A percentile compares a stretch with the other conserved stretches of the same genome.
phyloP scores from a whole-genome alignment of 2,329 filamentous ascomycete genomes.

The Stachybotrys chartarum region DNA sequence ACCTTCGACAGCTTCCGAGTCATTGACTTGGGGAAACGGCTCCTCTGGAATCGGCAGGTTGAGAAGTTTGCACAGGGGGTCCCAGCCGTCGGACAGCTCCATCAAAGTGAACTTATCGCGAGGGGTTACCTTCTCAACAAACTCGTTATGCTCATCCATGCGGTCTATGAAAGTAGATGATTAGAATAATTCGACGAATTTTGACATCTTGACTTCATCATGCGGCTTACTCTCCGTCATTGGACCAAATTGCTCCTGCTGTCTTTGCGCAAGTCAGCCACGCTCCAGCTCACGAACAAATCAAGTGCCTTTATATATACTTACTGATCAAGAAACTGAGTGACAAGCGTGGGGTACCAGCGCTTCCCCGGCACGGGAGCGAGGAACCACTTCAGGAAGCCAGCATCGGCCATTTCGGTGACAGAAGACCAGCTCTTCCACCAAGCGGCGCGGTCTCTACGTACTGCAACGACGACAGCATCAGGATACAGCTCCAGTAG shows the following conservation, averaged over 20 bases:
- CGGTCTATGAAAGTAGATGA: constrained; percentile 4
- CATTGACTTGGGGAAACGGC: constrained; percentile 18
- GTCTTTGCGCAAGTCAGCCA: neutral
- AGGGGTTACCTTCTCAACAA: constrained; percentile 8
- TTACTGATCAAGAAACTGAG: constrained; percentile 4
- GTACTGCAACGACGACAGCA: constrained; percentile 36
- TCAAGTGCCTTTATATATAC: neutral
- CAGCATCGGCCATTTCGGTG: constrained; percentile 4
- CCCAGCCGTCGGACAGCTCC: constrained; percentile 17
- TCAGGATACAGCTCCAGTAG: constrained; percentile 40
- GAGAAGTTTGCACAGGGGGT: constrained; percentile 18
- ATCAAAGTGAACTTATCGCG: constrained; percentile 10
- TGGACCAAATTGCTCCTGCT: constrained; percentile 3
- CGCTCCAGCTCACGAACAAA: neutral
- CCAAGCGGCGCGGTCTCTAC: constrained; percentile 27
- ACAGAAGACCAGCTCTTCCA: constrained; percentile 20
- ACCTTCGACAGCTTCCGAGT: constrained; percentile 8
- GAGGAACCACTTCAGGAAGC: constrained; percentile 4
- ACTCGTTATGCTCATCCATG: constrained; percentile 9
- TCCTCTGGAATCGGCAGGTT: constrained; percentile 14
- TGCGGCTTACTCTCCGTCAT: neutral
- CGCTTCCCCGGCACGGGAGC: constrained; percentile 7
- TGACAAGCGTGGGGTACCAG: constrained; percentile 6
- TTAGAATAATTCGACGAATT: neutral
- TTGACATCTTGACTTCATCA: constrained; percentile 3